Base-by-base conservation (phyloP, 2,329 filamentous ascomycete species). In the Ascochyta fabae region DNA sequence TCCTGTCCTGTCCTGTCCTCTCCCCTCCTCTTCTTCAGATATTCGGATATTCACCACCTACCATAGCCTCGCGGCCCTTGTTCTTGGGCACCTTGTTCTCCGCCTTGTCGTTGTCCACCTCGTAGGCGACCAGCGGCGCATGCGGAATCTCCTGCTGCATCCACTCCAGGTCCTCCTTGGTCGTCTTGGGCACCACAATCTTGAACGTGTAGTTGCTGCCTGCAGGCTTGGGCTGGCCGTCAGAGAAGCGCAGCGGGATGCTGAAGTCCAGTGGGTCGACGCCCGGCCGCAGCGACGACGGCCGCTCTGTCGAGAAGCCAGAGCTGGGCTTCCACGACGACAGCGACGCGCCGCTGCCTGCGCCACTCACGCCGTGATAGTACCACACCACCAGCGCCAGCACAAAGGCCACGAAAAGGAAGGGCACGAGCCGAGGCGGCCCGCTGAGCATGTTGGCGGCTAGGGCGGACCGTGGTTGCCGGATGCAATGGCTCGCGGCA, bases 51-150 rank as follows among this genome's bases (percentile, higher is more conserved):
- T 19, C 40, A 29, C 19, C 24, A 33, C 71, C 13, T 66, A 74
- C 71, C 71, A 87, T 86, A 23, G 83, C 83, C 70, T 88, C 86
- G 64, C 84, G 80, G 39, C 85, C 86, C 66, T 86, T 86, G 60
- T 87, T 86, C 64, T 79, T 79, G 6, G 83, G 82, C 0, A 83
- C 77, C 62, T 83, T 82, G 19, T 83, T 66, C 23, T 78, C 73
- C 6, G 83, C 71, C 23, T 73, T 70, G 2, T 78, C 77, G 56
- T 85, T 81, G 61, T 86, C 80, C 27, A 81, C 82, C 43, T 81
- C 77, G 61, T 85, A 85, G 12, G 84, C 68, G 10, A 80, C 77
- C 10, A 76, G 67, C 22, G 71, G 68, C 38, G 66, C 64, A 49
- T 75, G 68, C 1, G 69, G 69, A 6, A 75, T 63, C 58, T 76